A percentile compares a stretch with the other conserved stretches of the same genome.
These are phyloP conservation scores for Cutaneotrichosporon spelunceum DNA, from an alignment of 1,284 basidiomycete species.

Conservation along the genomic window DNA sequence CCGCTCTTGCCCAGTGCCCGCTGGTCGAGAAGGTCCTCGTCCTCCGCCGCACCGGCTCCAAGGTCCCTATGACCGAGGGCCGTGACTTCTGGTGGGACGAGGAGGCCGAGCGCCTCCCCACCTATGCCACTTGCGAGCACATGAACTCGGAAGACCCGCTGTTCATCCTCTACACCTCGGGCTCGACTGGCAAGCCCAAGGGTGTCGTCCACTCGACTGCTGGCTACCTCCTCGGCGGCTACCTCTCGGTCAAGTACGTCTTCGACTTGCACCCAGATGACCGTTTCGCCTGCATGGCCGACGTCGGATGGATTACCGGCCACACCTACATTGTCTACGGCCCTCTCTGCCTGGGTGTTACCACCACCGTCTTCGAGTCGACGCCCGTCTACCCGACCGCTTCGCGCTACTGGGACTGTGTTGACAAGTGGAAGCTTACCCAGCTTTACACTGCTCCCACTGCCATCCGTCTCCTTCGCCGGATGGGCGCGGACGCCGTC, in stretches of 20 bases:
- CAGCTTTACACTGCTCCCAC: slow-evolving; percentile 93
- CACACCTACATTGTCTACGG: slow-evolving; percentile 98
- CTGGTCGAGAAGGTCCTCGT: slow-evolving; percentile 88
- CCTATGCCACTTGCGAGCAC: slow-evolving; percentile 81
- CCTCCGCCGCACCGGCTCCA: slow-evolving; percentile 79
- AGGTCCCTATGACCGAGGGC: slow-evolving; percentile 77
- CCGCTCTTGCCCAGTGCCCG: slow-evolving; percentile 81
- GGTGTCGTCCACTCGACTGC: slow-evolving; percentile 48
- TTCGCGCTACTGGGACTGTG: slow-evolving; percentile 94
- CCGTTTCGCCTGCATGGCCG: slow-evolving; percentile 96
- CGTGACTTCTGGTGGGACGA: slow-evolving; percentile 98
- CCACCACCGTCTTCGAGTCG: slow-evolving; percentile 92
- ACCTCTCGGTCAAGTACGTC: slow-evolving; percentile 90
- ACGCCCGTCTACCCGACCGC: slow-evolving; percentile 96
- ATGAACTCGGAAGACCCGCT: slow-evolving; percentile 91
- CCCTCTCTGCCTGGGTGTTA: slow-evolving; percentile 79
- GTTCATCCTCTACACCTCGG: slow-evolving; percentile 66
- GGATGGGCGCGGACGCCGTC: slow-evolving; percentile 83
- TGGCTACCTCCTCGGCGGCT: slow-evolving; percentile 64
- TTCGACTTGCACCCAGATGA: slow-evolving; percentile 93
- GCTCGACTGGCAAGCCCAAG: slow-evolving; percentile 57
- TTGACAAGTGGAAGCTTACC: slow-evolving; percentile 88
- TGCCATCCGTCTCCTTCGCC: slow-evolving; percentile 79
- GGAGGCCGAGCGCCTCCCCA: slow-evolving; percentile 75
- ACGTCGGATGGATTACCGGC: slow-evolving; percentile 98